These are phyloP conservation scores for Ceratobasidium sp. DNA, from an alignment of 1,284 basidiomycete species.

Conservation along the genomic window DNA sequence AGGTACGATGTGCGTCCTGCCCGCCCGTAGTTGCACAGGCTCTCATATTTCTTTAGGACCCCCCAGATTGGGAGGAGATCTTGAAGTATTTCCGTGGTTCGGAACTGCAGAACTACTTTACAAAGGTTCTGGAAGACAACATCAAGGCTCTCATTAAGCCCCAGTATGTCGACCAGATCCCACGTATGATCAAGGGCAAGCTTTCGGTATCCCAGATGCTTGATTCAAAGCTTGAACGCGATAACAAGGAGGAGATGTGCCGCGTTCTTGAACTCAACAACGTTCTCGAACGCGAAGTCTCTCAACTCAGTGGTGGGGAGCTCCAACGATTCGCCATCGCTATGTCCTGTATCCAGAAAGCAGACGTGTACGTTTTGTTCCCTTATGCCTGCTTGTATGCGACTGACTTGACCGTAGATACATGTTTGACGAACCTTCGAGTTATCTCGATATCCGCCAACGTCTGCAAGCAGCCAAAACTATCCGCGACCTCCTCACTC, in stretches of 20 bases:
- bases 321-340: slow-evolving; percentile 96
- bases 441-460: slow-evolving; percentile 95
- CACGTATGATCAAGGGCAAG: slow-evolving; percentile 91
- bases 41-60: slow-evolving; percentile 69
- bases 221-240: slow-evolving; percentile 84
- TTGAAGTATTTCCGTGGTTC: slow-evolving; percentile 97
- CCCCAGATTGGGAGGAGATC: slow-evolving; percentile 98
- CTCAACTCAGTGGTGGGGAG: slow-evolving; percentile 93
- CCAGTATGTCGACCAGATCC: slow-evolving; percentile 99
- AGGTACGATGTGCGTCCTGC: slow-evolving; percentile 80
- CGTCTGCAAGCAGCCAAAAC: slow-evolving; percentile 96
- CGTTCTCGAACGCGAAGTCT: slow-evolving; percentile 85
- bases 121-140: slow-evolving; percentile 98
- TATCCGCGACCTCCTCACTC: slow-evolving; percentile 85
- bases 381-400: slow-evolving; percentile 36
- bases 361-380: slow-evolving; percentile 80
- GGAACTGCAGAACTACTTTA: slow-evolving; percentile 98
- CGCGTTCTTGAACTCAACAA: slow-evolving; percentile 88
- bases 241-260: slow-evolving; percentile 87
- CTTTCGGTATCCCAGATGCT: slow-evolving; percentile 92
- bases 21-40: slow-evolving; percentile 17
- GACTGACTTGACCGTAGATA: slow-evolving; percentile 67
- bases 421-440: slow-evolving; percentile 98
- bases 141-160: slow-evolving; percentile 98
- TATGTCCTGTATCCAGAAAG: slow-evolving; percentile 91